A percentile compares a stretch with the other conserved stretches of the same genome.
Evolutionary conservation across 805 yeast genomes (phyloP).

Genomic region (Sugiyamaella floridensis): DNA sequence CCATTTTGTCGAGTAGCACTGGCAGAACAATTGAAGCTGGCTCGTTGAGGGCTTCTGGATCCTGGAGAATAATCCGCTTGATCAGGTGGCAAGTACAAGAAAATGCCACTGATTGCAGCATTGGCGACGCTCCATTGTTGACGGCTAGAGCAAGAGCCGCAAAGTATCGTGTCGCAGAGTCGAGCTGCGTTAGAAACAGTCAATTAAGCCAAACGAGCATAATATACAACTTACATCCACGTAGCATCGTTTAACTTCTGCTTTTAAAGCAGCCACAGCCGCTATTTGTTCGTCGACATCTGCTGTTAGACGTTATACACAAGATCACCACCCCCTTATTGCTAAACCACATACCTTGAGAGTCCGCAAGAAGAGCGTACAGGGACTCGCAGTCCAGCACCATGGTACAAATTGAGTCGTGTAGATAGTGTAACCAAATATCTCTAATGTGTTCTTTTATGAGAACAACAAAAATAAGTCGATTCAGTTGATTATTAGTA

Average conservation of each 20-base stretch:
- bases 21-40: conserved; percentile 30
- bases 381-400: not conserved
- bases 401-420: not conserved
- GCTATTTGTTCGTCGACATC: conserved; percentile 14
- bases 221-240: conserved; percentile 15
- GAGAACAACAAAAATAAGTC: too few species aligned
- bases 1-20: conserved; percentile 29
- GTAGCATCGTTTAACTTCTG: conserved; percentile 17
- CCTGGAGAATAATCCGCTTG: conserved; percentile 38
- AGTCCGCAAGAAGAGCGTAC: not conserved
- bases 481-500: too few species aligned
- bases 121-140: conserved; percentile 7
- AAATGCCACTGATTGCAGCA: conserved; percentile 29
- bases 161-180: conserved; percentile 18
- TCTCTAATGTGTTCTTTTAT: too few species aligned
- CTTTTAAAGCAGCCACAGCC: conserved; percentile 18
- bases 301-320: not conserved
- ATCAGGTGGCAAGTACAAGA: conserved; percentile 41
- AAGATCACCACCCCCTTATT: not conserved
- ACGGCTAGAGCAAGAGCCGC: conserved; percentile 22
- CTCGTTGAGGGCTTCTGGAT: conserved; percentile 29
- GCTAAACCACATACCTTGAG: not conserved
- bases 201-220: not conserved
- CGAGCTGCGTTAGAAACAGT: not conserved
- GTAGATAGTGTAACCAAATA: not conserved